A percentile compares a stretch with the other conserved stretches of the same genome.
Evolutionary conservation across 1,284 basidiomycete genomes (phyloP).

Genomic region (Stygiomarasmius scandens): DNA sequence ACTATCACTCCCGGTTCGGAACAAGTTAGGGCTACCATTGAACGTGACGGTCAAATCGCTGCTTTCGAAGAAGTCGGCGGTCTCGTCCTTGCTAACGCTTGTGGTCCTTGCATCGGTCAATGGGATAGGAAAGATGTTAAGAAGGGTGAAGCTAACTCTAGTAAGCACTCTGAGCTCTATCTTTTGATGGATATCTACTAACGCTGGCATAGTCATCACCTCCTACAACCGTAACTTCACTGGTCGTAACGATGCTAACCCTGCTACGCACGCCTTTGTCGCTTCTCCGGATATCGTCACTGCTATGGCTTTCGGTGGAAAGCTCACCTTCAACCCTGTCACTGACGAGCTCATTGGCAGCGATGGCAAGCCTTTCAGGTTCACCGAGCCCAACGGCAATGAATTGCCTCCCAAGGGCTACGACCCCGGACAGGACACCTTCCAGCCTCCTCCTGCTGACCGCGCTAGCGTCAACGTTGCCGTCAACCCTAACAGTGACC

Average conservation of each 20-base stretch:
- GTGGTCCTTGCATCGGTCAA: slow-evolving; percentile 98
- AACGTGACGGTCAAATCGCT: slow-evolving; percentile 92
- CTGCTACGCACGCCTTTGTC: slow-evolving; percentile 98
- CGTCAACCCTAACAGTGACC: slow-evolving; percentile 88
- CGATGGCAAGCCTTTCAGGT: slow-evolving; percentile 98
- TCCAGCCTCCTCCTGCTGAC: slow-evolving; percentile 92
- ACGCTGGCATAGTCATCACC: slow-evolving; percentile 76
- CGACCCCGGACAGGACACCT: slow-evolving; percentile 96
- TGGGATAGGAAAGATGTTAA: slow-evolving; percentile 97
- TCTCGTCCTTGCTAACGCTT: slow-evolving; percentile 96
- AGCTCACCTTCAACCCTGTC: slow-evolving; percentile 95
- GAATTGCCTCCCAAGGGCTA: slow-evolving; percentile 96
- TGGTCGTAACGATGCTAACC: slow-evolving; percentile 99
- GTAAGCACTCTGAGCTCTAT: slow-evolving; percentile 43
- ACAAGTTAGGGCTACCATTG: slow-evolving; percentile 97
- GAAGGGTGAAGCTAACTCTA: slow-evolving; percentile 97
- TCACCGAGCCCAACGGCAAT: slow-evolving; percentile 85
- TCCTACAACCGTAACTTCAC: slow-evolving; percentile 99
- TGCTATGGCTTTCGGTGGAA: slow-evolving; percentile 94
- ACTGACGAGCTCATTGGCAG: slow-evolving; percentile 88
- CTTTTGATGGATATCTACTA: neutral
- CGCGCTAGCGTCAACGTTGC: slow-evolving; percentile 85
- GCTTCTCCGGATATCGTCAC: slow-evolving; percentile 98
- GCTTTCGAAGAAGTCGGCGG: slow-evolving; percentile 89
- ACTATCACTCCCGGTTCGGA: slow-evolving; percentile 98